Base-by-base conservation (phyloP, 768 basidiomycete genomes). In the Boletus reticulatus region DNA sequence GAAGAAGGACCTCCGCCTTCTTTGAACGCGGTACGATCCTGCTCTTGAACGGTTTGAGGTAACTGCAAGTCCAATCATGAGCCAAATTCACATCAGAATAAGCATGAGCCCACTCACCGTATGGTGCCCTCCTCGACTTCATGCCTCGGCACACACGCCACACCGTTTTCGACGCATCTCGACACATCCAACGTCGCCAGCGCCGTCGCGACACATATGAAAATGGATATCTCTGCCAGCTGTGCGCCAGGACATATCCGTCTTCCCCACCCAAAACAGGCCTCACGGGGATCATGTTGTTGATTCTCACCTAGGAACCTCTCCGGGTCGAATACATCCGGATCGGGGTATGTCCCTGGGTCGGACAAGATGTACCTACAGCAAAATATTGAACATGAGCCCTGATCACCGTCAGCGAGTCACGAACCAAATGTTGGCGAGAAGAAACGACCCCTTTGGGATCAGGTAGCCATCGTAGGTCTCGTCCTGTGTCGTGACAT, bases 381-480 rank as follows among this genome's bases (percentile, higher is more conserved):
- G 12, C 4, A 10, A 43, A 29, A 27, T 4, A 5, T 47, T 14
- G 31, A 22, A 14, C 36, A 0, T 37, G 11, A 24, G 6, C 6
- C n/a, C 4, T 2, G 13, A 36, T 8, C 9, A 12, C 38, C 12
- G 14, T n/a, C 24, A 7, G 2, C 3, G 14, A 3, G 13, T 2
- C 43, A 60, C 56, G 1, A 3, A 66, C 66, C 59, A 61, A 20
- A 50, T 27, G 27, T 59, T 65, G 2, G 45, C 49, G 2, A 63
- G 5, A 3, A 59, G 27, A 17, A 24, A 6, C 1, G 55, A 39
- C n/a, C 65, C 68, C 37, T 65, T 66, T 1, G 68, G 60, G 6
- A 70, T 70, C 2, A 61, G 11, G 36, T 65, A 65, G 4, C 64
- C 68, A 2, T 60, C 22, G 20, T 64, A 59, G 32, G 50, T 32